phyloP scores from a whole-genome alignment of 177 flowering plant genomes.

The Vitis hybrid region DNA sequence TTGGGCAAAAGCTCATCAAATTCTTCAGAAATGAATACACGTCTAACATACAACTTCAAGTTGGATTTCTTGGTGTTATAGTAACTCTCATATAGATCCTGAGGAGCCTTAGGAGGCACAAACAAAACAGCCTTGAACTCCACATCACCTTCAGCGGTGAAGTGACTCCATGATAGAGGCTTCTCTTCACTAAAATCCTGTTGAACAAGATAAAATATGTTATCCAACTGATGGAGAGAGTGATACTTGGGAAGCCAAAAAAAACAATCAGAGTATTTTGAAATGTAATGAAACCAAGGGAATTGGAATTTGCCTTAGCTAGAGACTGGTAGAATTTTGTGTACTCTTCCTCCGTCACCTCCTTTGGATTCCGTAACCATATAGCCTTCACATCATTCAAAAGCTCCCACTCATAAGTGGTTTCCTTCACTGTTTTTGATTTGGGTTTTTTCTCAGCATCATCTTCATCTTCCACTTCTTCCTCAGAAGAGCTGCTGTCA shows the following conservation, averaged over 20 bases:
- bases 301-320: slow-evolving; percentile 62
- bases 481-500: slow-evolving; percentile 64
- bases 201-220: slow-evolving; percentile 10
- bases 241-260: neutral
- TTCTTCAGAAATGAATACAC: slow-evolving; percentile 96
- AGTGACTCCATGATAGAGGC: slow-evolving; percentile 90
- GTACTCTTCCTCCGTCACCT: slow-evolving; percentile 97
- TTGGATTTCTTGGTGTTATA: slow-evolving; percentile 82
- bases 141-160: slow-evolving; percentile 95
- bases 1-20: slow-evolving; percentile 95
- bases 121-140: slow-evolving; percentile 94
- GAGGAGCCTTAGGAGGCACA: slow-evolving; percentile 98
- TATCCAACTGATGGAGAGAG: neutral
- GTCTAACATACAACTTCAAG: slow-evolving; percentile 84
- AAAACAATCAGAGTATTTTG: neutral
- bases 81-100: slow-evolving; percentile 91
- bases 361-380: slow-evolving; percentile 93
- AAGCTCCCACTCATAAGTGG: slow-evolving; percentile 89
- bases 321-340: slow-evolving; percentile 83
- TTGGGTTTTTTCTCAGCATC: slow-evolving; percentile 78
- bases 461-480: slow-evolving; percentile 68
- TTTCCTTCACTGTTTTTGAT: slow-evolving; percentile 85
- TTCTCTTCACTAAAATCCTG: slow-evolving; percentile 94
- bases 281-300: neutral
- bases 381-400: slow-evolving; percentile 95